A percentile compares a stretch with the other conserved stretches of the same genome.
Evolutionary conservation across 1,284 basidiomycete species (phyloP).

Genomic region (Cutaneotrichosporon spelunceum): DNA sequence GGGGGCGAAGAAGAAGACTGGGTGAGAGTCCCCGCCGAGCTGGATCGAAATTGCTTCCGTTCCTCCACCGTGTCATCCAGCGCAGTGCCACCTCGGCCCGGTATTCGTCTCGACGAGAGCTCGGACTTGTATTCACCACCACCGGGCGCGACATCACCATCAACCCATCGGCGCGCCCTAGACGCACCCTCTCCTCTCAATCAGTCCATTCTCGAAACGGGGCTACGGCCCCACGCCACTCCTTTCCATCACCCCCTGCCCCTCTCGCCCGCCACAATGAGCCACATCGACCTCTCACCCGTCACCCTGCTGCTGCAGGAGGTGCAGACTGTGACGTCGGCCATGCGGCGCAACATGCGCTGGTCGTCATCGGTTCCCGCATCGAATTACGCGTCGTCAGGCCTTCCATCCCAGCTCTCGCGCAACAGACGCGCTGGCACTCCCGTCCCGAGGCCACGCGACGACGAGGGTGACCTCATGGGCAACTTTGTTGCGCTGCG

Average conservation of each 20-base stretch:
- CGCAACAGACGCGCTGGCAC: constrained; percentile 5
- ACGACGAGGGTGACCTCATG: constrained; percentile 68
- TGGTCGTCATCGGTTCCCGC: constrained; percentile 63
- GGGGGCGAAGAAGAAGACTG: constrained; percentile 3
- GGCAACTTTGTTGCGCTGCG: constrained; percentile 82
- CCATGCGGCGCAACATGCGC: constrained; percentile 95
- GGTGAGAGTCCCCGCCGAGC: not conserved
- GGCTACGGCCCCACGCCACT: constrained; percentile 1
- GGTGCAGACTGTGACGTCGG: constrained; percentile 85
- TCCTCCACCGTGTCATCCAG: not conserved
- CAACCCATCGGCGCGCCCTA: not conserved
- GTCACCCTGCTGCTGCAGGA: constrained; percentile 57
- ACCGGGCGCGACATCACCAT: not conserved
- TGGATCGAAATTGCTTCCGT: not conserved
- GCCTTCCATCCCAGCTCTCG: constrained; percentile 34
- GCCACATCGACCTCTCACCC: constrained; percentile 41
- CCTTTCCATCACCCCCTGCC: not conserved
- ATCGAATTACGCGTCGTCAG: constrained; percentile 30
- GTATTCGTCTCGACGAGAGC: not conserved
- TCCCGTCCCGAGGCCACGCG: constrained; percentile 3
- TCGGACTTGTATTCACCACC: not conserved
- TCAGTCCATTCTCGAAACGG: not conserved
- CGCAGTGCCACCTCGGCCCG: not conserved
- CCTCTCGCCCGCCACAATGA: constrained; percentile 1
- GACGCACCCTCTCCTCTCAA: not conserved